Conservation (phyloP, 2,329 filamentous ascomycete genomes). For the Alternaria postmessia region DNA sequence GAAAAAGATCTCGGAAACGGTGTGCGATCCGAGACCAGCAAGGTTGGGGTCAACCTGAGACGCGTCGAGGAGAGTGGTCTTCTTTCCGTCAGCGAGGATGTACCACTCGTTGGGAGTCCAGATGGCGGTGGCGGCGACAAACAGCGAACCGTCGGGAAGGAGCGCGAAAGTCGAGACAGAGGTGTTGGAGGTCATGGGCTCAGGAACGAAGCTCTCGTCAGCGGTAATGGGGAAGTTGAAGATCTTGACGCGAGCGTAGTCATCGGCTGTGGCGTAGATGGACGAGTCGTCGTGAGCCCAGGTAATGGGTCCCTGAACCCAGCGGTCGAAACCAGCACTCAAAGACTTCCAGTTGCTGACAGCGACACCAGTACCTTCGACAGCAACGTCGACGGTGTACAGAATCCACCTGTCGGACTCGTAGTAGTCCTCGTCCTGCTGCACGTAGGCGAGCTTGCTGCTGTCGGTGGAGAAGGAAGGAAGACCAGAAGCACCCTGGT, state of each 20-base stretch:
- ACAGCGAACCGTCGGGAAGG: slow-evolving; percentile 66
- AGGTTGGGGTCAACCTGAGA: slow-evolving; percentile 69
- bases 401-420: slow-evolving; percentile 78
- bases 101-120: slow-evolving; percentile 48
- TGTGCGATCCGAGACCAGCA: slow-evolving; percentile 69
- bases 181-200: slow-evolving; percentile 55
- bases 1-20: slow-evolving; percentile 76
- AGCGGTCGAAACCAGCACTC: slow-evolving; percentile 42
- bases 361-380: slow-evolving; percentile 26
- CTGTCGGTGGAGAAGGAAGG: slow-evolving; percentile 81
- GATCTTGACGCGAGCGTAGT: slow-evolving; percentile 54
- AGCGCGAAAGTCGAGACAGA: slow-evolving; percentile 57
- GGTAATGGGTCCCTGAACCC: slow-evolving; percentile 35
- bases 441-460: slow-evolving; percentile 78
- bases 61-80: slow-evolving; percentile 63
- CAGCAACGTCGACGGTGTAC: slow-evolving; percentile 44
- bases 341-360: slow-evolving; percentile 44
- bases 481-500: slow-evolving; percentile 70
- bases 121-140: slow-evolving; percentile 41
- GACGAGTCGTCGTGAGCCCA: slow-evolving; percentile 46
- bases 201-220: slow-evolving; percentile 56
- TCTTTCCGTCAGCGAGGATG: slow-evolving; percentile 43
- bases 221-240: slow-evolving; percentile 69
- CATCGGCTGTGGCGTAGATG: slow-evolving; percentile 45
- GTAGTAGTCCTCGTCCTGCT: slow-evolving; percentile 69